Base-by-base conservation (phyloP, 1,139 yeast genomes). In the Geotrichum citri-aurantii region DNA sequence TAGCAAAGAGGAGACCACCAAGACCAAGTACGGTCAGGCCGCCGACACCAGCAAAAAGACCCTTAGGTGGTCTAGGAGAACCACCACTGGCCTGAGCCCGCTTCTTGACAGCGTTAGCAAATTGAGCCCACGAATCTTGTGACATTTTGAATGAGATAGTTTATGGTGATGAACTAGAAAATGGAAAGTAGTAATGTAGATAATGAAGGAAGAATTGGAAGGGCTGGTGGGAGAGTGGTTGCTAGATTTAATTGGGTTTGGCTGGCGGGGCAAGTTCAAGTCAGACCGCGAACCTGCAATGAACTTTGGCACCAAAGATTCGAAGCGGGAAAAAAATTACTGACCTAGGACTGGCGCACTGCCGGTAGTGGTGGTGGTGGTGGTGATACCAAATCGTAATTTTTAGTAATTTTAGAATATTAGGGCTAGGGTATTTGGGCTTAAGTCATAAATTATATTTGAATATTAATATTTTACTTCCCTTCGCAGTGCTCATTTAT, bases 11-110 rank as follows among this genome's bases (percentile, higher is more conserved):
- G 49, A 87, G 61, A 1, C 87, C 81, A 52, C 84, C 88, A 57
- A 88, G 93, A 61, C 93, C 95, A 44, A 91, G 76, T 29, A 87
- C 69, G 12, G 89, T 66, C 40, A 90, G 68, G 1, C 96, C 96
- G 27, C 95, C 95, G 48, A 85, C 69, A 10, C 97, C 97, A 27
- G 91, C 86, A 61, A 72, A 69, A 44, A 71, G 61, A 33, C 71
- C 72, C 52, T 64, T 62, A 11, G 73, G 72, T 17, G 65, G 57
- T 29, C 55, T 50, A 17, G 88, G 85, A 19, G 78, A 75, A 12
- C 71, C 69, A 23, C 77, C 75, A 21, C 73, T 70, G 29, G 84
- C 82, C 62, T 80, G 81, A 3, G 90, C 88, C 68, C 84, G 81
- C 63, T 82, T 81, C 73, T 84, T 84, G 63, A 86, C 77, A 66